Percentiles rank a stretch among this genome's conserved stretches.
Evolutionary conservation across 2,329 filamentous ascomycete genomes (phyloP).

Genomic region (Lasiodiplodia sp.): DNA sequence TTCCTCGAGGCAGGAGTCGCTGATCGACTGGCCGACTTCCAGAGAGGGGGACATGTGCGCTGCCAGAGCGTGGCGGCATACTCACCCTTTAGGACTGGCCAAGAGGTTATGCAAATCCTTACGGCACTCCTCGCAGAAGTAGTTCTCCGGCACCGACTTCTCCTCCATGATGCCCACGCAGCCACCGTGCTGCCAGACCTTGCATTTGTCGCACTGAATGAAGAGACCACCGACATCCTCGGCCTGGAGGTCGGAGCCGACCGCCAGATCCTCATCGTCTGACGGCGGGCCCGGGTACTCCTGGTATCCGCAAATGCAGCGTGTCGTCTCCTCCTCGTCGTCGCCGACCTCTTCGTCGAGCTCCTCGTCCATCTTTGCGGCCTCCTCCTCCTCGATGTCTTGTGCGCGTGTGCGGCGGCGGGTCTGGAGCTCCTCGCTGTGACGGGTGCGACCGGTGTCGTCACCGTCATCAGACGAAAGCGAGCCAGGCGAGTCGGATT

Average conservation of each 20-base stretch:
- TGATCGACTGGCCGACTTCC: constrained; percentile 1
- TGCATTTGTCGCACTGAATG: constrained; percentile 95
- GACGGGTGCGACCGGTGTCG: constrained; percentile 60
- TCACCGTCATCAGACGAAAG: constrained; percentile 72
- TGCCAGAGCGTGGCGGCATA: constrained; percentile 27
- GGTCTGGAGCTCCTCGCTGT: constrained; percentile 72
- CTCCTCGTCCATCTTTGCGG: constrained; percentile 51
- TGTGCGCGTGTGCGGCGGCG: constrained; percentile 81
- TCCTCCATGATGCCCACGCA: constrained; percentile 98
- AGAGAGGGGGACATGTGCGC: background rate
- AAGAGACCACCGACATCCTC: constrained; percentile 95
- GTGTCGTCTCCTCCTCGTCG: constrained; percentile 88
- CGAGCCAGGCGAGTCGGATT: constrained; percentile 76
- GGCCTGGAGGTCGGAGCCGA: constrained; percentile 55
- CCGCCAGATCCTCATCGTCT: constrained; percentile 60
- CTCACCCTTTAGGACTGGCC: constrained; percentile 84
- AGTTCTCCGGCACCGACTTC: constrained; percentile 84
- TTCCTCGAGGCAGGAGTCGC: background rate
- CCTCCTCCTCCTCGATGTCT: constrained; percentile 63
- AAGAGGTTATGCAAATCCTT: constrained; percentile 89
- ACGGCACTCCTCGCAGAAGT: constrained; percentile 95
- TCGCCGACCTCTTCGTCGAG: constrained; percentile 69
- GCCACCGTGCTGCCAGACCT: constrained; percentile 98
- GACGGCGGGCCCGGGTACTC: constrained; percentile 85
- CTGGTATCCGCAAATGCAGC: constrained; percentile 92